Evolutionary conservation across 1,284 basidiomycete species (phyloP), one percentile per base, ranked within the genome.

Genomic region (Chondrostereum purpureum): DNA sequence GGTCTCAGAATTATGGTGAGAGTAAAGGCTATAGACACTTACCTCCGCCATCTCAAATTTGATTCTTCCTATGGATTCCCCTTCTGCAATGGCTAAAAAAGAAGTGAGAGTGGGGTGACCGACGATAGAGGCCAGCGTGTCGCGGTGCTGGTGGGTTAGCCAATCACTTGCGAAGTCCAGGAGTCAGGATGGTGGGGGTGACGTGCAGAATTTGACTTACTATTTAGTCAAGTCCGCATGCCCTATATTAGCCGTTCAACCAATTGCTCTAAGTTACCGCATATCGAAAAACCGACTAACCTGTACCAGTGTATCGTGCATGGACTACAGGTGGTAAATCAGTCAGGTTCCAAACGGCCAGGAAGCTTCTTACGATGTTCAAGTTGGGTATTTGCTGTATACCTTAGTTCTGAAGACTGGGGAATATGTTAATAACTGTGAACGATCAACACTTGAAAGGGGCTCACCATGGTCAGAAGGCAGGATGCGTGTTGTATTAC

Each of bases 21-120:
- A 33, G 27, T n/a, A n/a, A 35, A 34, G 17, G 44, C 35, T 19
- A 39, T 43, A n/a, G 27, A 14, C 35, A 63, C 81, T 49, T 54
- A 95, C 94, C 84, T 98, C 93, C 2, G 88, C 83, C 78, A 95
- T 85, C 68, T 99, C 95, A 62, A 97, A 98, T 59, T 82, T 91
- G n/a, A 87, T 75, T 43, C 95, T 73, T 2, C 90, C 94, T 49
- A 87, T 83, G 35, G 86, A 77, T 65, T 98, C 92, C 10, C 93
- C 92, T 52, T 99, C 95, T 13, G 94, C 94, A 54, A 98, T 82
- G 0, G 93, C 83, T 42, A 96, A 70, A 64, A 89, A 99, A 2
- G 90, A 88, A 16, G 83, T 72, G 49, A 99, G 68, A 0, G 90
- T 77, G 2, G 92, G 80, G 63, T 99, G 94, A 2, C 94, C 93